Evolutionary conservation across 2,329 filamentous ascomycete genomes (phyloP).

Genomic region (Fusarium sp.): DNA sequence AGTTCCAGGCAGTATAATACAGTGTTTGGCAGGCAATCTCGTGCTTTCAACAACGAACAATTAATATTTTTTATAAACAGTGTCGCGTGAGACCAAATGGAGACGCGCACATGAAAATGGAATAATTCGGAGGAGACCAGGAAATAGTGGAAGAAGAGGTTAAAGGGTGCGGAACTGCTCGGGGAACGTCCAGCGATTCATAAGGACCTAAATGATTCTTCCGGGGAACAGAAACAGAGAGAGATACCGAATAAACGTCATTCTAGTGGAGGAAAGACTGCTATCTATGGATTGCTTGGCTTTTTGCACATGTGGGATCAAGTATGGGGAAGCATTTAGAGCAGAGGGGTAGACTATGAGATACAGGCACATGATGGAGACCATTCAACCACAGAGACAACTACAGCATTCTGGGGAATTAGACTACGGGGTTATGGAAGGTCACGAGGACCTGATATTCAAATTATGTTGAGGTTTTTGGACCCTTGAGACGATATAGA

Average conservation of each 20-base stretch:
- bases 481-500: neutral
- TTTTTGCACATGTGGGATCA: constrained; percentile 35
- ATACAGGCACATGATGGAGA: constrained; percentile 37
- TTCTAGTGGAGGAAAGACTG: constrained; percentile 33
- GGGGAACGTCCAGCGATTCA: constrained; percentile 27
- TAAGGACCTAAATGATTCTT: constrained; percentile 33
- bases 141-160: constrained; percentile 21
- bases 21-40: constrained; percentile 20
- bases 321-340: constrained; percentile 38
- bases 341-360: constrained; percentile 10
- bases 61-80: constrained; percentile 3
- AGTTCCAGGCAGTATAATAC: neutral
- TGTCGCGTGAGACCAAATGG: constrained; percentile 26
- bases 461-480: neutral
- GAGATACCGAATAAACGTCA: constrained; percentile 33
- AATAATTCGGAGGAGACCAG: constrained; percentile 23
- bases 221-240: constrained; percentile 2
- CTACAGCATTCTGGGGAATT: constrained; percentile 3
- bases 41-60: constrained; percentile 12
- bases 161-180: constrained; percentile 41
- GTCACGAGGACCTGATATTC: neutral
- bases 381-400: constrained; percentile 24
- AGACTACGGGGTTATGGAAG: constrained; percentile 14
- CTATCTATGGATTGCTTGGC: constrained; percentile 8
- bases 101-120: constrained; percentile 31